Evolutionary conservation across 257 asterid species (phyloP), one percentile per base, ranked within the genome.

Genomic region (Asclepias syriaca): DNA sequence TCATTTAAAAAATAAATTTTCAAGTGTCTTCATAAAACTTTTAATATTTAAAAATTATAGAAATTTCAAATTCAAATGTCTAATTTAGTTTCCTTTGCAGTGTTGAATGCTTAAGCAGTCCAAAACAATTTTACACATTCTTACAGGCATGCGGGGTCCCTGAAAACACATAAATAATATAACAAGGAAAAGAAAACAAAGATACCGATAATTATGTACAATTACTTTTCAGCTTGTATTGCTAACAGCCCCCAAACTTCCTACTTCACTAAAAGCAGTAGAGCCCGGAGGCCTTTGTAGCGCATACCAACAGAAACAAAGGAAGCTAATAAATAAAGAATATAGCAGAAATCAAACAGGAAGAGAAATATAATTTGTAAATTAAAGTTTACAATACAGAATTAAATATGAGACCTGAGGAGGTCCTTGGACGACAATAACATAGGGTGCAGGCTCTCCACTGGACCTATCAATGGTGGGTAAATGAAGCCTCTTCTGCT

Each of bases 361-460:
- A 24, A n/a, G 5, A 10, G 4, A 61, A 13, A n/a, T 29, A 10
- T 29, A 12, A 60, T 15, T 8, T 29, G 37, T 14, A 32, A 4
- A 8, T 7, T 6, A 32, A 14, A 15, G 32, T 61, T 61, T 2
- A 32, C 73, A 24, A 67, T 18, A 21, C 24, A 58, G 54, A 64
- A 58, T 15, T 37, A 43, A 61, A 69, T 82, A 29, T 58, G 60
- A 65, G 55, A 94, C 99, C 96, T 94, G 84, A 8, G 98, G 98
- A 58, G 99, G 99, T 64, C 99, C 98, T 72, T 94, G 99, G 34
- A 94, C 91, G 19, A 91, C 98, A 77, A 94, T 79, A 69, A 94
- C 98, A 63, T 80, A 91, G 0, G 98, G 99, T 74, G 99, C 95
- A 39, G 99, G 96, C 77, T 94, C 99, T 27, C 96, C 99, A 2